Evolutionary conservation across 176 grass and related monocot species (phyloP).

Genomic region (Cenchrus americanus): DNA sequence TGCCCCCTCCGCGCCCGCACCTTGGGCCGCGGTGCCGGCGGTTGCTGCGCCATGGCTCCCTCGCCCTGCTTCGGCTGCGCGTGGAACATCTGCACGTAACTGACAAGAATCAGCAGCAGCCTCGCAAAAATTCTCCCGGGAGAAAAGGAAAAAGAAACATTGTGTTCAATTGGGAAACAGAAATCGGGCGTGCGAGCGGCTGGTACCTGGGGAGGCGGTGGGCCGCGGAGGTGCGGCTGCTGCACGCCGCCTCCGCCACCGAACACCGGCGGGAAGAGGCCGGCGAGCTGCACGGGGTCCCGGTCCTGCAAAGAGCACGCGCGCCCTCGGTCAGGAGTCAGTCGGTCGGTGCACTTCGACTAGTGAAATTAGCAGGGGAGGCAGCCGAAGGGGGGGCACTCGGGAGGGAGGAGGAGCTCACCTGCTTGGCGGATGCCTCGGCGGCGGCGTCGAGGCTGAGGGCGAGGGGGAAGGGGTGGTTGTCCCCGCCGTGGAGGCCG

Average conservation of each 20-base stretch:
- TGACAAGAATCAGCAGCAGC: not conserved
- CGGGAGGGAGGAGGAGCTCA: not conserved
- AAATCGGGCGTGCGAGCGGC: not conserved
- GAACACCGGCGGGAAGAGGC: conserved; percentile 72
- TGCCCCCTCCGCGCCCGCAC: conserved; percentile 84
- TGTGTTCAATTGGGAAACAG: not conserved
- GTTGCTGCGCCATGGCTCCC: conserved; percentile 53
- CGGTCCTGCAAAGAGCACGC: conserved; percentile 56
- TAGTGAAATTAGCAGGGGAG: not conserved
- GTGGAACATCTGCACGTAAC: conserved; percentile 59
- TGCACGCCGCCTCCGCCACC: conserved; percentile 52
- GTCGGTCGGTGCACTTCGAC: not conserved
- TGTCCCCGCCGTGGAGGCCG: conserved; percentile 12
- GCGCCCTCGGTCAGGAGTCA: not conserved
- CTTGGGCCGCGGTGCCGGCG: conserved; percentile 71
- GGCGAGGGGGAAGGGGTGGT: conserved; percentile 57
- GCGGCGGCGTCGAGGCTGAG: conserved; percentile 73
- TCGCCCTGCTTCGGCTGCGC: conserved; percentile 64
- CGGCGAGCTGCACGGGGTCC: conserved; percentile 65
- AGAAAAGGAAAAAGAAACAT: not conserved
- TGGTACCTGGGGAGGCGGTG: conserved; percentile 65
- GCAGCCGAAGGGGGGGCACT: not conserved
- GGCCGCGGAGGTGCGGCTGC: conserved; percentile 57
- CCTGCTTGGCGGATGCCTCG: conserved; percentile 59
- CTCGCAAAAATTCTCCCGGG: not conserved